These are phyloP conservation scores for Solanum gracilifrons DNA, from an alignment of 257 asterid genomes.

Conservation along the genomic window DNA sequence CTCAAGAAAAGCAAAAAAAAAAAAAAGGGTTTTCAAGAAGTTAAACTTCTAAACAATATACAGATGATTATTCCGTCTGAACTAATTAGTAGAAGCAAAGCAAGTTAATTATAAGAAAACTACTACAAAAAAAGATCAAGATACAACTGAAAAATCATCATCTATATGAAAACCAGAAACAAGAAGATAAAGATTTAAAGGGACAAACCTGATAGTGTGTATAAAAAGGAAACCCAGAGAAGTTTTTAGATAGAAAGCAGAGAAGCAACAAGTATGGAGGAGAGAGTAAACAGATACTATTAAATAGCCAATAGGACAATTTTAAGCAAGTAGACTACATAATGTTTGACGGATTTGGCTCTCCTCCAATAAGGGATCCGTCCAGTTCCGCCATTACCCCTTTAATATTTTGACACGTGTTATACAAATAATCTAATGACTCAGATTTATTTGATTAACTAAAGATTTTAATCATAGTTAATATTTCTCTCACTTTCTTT, in stretches of 20 bases:
- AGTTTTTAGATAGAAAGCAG: background rate
- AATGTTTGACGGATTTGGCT: background rate
- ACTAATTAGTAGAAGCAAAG: background rate
- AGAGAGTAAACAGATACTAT: background rate
- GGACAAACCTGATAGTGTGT: constrained; percentile 3
- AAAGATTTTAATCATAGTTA: no score
- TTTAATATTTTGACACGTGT: no score
- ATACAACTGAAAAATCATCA: background rate
- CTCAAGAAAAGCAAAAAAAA: background rate
- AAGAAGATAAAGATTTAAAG: background rate
- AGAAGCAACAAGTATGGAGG: background rate
- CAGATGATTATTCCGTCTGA: background rate
- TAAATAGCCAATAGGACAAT: background rate
- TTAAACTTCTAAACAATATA: background rate
- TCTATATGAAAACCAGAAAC: background rate
- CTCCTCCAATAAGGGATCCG: no score
- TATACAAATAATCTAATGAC: no score
- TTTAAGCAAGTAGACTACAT: background rate
- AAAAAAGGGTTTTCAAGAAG: background rate
- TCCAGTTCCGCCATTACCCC: no score
- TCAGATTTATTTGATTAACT: no score
- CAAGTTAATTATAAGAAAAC: background rate
- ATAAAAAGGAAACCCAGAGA: background rate
- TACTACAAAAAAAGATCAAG: background rate
- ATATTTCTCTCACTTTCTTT: no score